Base-by-base conservation (phyloP, 2,329 filamentous ascomycete genomes). In the Microdochium bolleyi region DNA sequence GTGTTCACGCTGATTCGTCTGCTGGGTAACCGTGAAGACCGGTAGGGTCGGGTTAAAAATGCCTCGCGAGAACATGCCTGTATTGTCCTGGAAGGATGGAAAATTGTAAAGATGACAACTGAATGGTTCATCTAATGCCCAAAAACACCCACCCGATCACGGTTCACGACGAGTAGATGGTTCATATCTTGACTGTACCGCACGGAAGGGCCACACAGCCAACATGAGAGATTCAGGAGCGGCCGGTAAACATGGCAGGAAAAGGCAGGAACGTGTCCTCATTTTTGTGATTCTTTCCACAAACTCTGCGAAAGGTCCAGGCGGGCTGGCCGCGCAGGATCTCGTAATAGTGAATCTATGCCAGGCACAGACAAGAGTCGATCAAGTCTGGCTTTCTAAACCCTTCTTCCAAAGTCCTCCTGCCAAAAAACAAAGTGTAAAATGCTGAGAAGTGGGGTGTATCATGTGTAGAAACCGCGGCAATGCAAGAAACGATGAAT, bases 391-490 rank as follows among this genome's bases (percentile, higher is more conserved):
- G 16, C 41, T 13, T 19, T 46, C 41, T 46, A 46, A 19, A 46
- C 9, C 8, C 41, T 19, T 46, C 19, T 46, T 21, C 37, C 37
- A 41, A 30, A 16, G 7, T 46, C 21, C 16, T 19, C 5, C 7
- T 41, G 37, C 37, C 37, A 41, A 16, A 34, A 34, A 41, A n/a
- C 13, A 41, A 41, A 10, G 7, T 46, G 41, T 46, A 46, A 24
- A 46, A 46, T 46, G 41, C 41, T 46, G 41, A 46, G 16, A 41
- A 46, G 41, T 46, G 41, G 41, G 41, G 41, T 46, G 41, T 46
- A 46, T 46, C 41, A 46, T 46, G 19, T 22, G 41, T 46, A 46
- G 19, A 46, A 22, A 24, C 16, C 9, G 22, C 22, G 41, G 22
- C 41, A 11, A 46, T 46, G 41, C 34, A 22, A 46, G 8, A 49